These are phyloP conservation scores for Tricholoma furcatifolium DNA, from an alignment of 768 basidiomycete genomes.

Conservation along the genomic window DNA sequence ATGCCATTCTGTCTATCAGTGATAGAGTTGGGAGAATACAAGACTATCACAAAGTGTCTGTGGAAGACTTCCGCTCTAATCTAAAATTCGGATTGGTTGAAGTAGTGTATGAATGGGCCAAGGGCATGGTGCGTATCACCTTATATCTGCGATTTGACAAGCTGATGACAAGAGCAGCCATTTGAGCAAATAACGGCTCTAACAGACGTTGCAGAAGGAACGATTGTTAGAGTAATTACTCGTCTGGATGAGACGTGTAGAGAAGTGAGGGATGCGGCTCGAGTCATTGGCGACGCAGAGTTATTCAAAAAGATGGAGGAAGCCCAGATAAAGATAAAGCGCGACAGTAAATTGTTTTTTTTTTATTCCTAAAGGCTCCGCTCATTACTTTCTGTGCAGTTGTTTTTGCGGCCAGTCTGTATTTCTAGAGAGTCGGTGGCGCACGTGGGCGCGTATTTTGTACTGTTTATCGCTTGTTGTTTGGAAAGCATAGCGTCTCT, in stretches of 20 bases:
- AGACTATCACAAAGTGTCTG: conserved; percentile 72
- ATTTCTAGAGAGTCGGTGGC: conserved; percentile 52
- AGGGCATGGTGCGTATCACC: conserved; percentile 78
- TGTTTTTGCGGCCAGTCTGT: conserved; percentile 85
- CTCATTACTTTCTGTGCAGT: conserved; percentile 41
- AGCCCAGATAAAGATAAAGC: conserved; percentile 87
- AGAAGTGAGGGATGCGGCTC: conserved; percentile 94
- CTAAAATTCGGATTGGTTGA: conserved; percentile 93
- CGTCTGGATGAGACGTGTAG: conserved; percentile 95
- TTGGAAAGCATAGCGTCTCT: not conserved
- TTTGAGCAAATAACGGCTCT: conserved; percentile 92
- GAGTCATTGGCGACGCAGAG: conserved; percentile 95
- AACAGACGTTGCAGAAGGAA: conserved; percentile 96
- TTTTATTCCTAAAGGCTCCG: conserved; percentile 1
- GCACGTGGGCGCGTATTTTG: conserved; percentile 7
- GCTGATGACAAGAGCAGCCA: conserved; percentile 51
- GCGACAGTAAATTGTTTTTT: conserved; percentile 75
- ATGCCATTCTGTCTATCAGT: conserved; percentile 73
- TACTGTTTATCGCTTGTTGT: conserved; percentile 6
- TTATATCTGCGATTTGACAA: not conserved
- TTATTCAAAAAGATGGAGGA: conserved; percentile 99
- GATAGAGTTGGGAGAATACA: conserved; percentile 82
- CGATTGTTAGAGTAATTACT: conserved; percentile 94
- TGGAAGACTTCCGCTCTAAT: conserved; percentile 72
- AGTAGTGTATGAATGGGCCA: conserved; percentile 99